Evolutionary conservation across 805 yeast genomes (phyloP).

Genomic region (Hanseniaspora lindneri): DNA sequence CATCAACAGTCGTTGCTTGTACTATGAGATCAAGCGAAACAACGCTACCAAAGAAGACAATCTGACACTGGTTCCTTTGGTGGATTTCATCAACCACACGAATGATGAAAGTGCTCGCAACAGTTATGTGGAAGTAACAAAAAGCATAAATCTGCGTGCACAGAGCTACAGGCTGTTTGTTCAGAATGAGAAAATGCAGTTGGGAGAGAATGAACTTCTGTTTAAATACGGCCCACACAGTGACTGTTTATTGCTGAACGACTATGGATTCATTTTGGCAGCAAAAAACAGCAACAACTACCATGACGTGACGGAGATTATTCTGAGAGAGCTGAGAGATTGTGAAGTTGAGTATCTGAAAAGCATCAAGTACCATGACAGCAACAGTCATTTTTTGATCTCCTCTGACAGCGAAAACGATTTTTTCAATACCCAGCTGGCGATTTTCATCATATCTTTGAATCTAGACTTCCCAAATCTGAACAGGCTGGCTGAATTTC

Average conservation of each 20-base stretch:
- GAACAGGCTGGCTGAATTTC: neutral
- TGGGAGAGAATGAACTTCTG: slow-evolving; percentile 44
- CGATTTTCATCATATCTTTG: slow-evolving; percentile 2
- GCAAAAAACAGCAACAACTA: slow-evolving; percentile 52
- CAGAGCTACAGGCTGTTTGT: slow-evolving; percentile 3
- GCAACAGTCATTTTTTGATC: neutral
- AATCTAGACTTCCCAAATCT: slow-evolving; percentile 7
- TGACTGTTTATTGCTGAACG: slow-evolving; percentile 68
- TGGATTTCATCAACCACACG: slow-evolving; percentile 76
- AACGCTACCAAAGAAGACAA: slow-evolving; percentile 43
- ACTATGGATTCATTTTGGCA: slow-evolving; percentile 66
- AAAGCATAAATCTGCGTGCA: neutral
- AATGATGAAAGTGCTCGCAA: slow-evolving; percentile 33
- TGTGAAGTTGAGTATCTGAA: slow-evolving; percentile 2
- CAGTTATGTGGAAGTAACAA: slow-evolving; percentile 40
- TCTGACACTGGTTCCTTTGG: slow-evolving; percentile 83
- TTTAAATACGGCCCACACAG: slow-evolving; percentile 83
- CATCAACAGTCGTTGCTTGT: slow-evolving; percentile 83
- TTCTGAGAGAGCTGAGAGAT: neutral
- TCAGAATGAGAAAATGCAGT: neutral
- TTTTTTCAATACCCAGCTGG: slow-evolving; percentile 3
- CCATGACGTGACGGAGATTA: slow-evolving; percentile 42
- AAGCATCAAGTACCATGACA: neutral
- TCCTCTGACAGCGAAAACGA: neutral
- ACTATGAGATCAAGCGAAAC: slow-evolving; percentile 37